These are phyloP conservation scores for Meira nashicola DNA, from an alignment of 1,284 basidiomycete species.

Conservation along the genomic window DNA sequence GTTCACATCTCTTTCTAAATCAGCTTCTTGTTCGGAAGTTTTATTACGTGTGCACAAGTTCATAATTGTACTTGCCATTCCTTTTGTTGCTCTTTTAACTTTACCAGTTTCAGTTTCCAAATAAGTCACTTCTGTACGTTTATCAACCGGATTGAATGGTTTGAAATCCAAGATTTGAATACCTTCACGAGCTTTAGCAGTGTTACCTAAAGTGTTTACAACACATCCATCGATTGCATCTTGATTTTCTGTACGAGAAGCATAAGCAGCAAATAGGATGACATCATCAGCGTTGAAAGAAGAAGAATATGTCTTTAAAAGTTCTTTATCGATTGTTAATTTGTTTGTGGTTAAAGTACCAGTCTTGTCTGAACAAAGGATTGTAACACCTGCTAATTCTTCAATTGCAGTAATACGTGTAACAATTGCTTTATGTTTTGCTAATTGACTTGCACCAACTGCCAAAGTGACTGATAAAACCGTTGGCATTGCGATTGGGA, in stretches of 20 bases:
- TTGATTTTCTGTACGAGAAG: constrained; percentile 96
- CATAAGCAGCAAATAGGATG: constrained; percentile 87
- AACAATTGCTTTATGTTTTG: constrained; percentile 38
- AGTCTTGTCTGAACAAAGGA: constrained; percentile 40
- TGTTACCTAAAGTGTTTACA: constrained; percentile 67
- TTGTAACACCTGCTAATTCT: constrained; percentile 39
- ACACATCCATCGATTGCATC: constrained; percentile 91
- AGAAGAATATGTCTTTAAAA: constrained; percentile 83
- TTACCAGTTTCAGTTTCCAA: constrained; percentile 85
- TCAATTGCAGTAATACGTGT: constrained; percentile 43
- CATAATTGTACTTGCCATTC: constrained; percentile 90
- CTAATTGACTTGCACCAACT: constrained; percentile 44
- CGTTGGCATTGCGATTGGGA: constrained; percentile 54
- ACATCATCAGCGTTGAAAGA: constrained; percentile 83
- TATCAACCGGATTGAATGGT: constrained; percentile 98
- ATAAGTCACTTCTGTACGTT: constrained; percentile 98
- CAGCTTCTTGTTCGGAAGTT: constrained; percentile 81
- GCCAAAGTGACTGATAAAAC: constrained; percentile 50
- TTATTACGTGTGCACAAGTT: constrained; percentile 90
- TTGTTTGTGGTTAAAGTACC: constrained; percentile 88
- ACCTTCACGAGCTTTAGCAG: constrained; percentile 72
- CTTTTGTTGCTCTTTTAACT: constrained; percentile 97
- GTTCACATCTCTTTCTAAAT: constrained; percentile 87
- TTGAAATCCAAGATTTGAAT: constrained; percentile 98
- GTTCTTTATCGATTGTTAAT: constrained; percentile 90